Conservation (phyloP, 1,139 yeast species). For the Candida tropicalis region DNA sequence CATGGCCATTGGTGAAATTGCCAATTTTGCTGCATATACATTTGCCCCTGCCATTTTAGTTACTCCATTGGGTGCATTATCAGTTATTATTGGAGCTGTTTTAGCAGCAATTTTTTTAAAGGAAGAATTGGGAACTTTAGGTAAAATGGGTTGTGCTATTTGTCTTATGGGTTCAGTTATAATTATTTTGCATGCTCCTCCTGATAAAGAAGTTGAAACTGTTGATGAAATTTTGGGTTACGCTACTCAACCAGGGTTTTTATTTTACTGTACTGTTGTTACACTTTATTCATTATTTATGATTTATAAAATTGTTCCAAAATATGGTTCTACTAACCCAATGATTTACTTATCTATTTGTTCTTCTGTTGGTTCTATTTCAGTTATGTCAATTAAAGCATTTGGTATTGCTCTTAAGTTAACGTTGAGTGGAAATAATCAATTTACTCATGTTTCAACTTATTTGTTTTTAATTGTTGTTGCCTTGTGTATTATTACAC, state of each 20-base stretch:
- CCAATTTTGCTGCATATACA: slow-evolving; percentile 93
- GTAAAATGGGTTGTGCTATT: slow-evolving; percentile 94
- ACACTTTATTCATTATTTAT: slow-evolving; percentile 69
- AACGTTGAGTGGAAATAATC: slow-evolving; percentile 86
- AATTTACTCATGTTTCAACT: slow-evolving; percentile 82
- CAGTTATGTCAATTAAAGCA: slow-evolving; percentile 91
- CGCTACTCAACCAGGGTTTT: slow-evolving; percentile 80
- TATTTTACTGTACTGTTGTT: slow-evolving; percentile 66
- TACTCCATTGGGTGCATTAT: slow-evolving; percentile 88
- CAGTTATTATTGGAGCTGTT: slow-evolving; percentile 90
- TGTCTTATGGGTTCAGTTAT: slow-evolving; percentile 90
- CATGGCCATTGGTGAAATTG: slow-evolving; percentile 91
- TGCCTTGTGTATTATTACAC: slow-evolving; percentile 80
- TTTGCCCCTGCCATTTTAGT: slow-evolving; percentile 94
- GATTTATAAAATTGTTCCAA: slow-evolving; percentile 84
- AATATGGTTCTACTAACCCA: slow-evolving; percentile 79
- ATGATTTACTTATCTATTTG: slow-evolving; percentile 90
- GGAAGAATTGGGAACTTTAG: slow-evolving; percentile 85
- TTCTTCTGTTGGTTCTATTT: slow-evolving; percentile 86
- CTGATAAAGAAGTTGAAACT: slow-evolving; percentile 84
- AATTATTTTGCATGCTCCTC: slow-evolving; percentile 90
- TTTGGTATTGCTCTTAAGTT: slow-evolving; percentile 90
- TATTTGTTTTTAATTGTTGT: slow-evolving; percentile 81
- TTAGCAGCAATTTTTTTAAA: slow-evolving; percentile 82
- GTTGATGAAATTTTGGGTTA: slow-evolving; percentile 85